phyloP scores from a whole-genome alignment of 2,329 filamentous ascomycete species.

The Penicillium thymicola region DNA sequence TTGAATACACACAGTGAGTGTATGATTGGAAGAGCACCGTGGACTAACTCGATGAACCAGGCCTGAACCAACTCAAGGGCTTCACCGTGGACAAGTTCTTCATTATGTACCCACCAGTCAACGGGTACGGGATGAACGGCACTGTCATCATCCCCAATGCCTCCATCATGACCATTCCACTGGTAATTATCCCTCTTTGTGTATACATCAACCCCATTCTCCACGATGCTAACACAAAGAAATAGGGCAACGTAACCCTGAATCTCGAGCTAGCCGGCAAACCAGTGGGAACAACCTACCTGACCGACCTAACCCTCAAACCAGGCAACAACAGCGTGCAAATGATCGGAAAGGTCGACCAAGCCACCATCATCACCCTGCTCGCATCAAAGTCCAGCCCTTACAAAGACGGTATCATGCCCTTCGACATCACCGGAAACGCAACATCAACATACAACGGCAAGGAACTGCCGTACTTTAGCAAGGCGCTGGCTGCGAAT shows the following conservation, averaged over 20 bases:
- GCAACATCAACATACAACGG: conserved; percentile 47
- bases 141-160: conserved; percentile 59
- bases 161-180: conserved; percentile 53
- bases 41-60: conserved; percentile 33
- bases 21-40: background rate
- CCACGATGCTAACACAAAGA: conserved; percentile 2
- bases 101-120: conserved; percentile 41
- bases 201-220: background rate
- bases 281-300: conserved; percentile 49
- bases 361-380: conserved; percentile 34
- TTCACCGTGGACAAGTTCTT: conserved; percentile 50
- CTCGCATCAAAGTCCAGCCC: conserved; percentile 25
- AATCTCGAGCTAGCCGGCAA: conserved; percentile 49
- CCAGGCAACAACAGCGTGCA: conserved; percentile 55
- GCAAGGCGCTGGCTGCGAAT: conserved; percentile 49
- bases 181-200: conserved; percentile 36
- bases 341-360: conserved; percentile 50
- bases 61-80: conserved; percentile 55
- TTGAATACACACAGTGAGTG: too few species aligned
- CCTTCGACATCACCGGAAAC: conserved; percentile 51
- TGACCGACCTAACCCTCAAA: conserved; percentile 51
- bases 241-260: conserved; percentile 55
- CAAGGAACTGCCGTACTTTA: conserved; percentile 53
- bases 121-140: conserved; percentile 55
- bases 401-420: conserved; percentile 49